Evolutionary conservation across 345 rosid genomes (phyloP).

Genomic region (Bretschneidera sinensis): DNA sequence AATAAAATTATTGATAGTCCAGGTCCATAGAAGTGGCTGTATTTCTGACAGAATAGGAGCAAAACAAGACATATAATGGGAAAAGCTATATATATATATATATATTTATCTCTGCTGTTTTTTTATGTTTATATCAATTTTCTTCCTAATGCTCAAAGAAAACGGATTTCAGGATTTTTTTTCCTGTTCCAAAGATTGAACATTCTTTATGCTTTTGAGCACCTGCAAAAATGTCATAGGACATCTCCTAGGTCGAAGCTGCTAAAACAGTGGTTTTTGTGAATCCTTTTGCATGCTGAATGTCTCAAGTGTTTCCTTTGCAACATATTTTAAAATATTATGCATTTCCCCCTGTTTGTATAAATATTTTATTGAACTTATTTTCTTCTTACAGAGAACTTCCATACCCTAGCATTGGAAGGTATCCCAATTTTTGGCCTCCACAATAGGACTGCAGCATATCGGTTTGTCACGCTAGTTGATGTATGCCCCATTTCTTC

Average conservation of each 20-base stretch:
- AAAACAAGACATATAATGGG: too few species aligned
- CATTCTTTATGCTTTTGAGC: too few species aligned
- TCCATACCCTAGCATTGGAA: slow-evolving; percentile 88
- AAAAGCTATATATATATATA: too few species aligned
- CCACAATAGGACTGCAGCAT: slow-evolving; percentile 79
- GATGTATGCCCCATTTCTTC: slow-evolving; percentile 49
- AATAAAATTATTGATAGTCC: too few species aligned
- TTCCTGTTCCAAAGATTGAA: too few species aligned
- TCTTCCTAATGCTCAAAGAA: neutral
- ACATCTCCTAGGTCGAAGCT: neutral
- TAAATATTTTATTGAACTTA: slow-evolving; percentile 5
- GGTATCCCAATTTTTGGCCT: slow-evolving; percentile 83
- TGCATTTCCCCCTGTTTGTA: slow-evolving; percentile 3
- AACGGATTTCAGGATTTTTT: neutral
- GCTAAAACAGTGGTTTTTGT: neutral
- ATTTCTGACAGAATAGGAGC: too few species aligned
- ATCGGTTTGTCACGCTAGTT: slow-evolving; percentile 89
- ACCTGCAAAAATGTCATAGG: too few species aligned
- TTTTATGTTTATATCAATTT: neutral
- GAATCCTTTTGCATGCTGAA: neutral
- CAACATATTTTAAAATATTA: slow-evolving; percentile 4
- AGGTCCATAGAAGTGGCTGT: too few species aligned
- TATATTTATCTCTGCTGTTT: too few species aligned
- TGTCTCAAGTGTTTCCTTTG: neutral
- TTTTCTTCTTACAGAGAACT: slow-evolving; percentile 52